Conservation (phyloP, 148 eudicot species). For the Salicornia ramosissima region DNA sequence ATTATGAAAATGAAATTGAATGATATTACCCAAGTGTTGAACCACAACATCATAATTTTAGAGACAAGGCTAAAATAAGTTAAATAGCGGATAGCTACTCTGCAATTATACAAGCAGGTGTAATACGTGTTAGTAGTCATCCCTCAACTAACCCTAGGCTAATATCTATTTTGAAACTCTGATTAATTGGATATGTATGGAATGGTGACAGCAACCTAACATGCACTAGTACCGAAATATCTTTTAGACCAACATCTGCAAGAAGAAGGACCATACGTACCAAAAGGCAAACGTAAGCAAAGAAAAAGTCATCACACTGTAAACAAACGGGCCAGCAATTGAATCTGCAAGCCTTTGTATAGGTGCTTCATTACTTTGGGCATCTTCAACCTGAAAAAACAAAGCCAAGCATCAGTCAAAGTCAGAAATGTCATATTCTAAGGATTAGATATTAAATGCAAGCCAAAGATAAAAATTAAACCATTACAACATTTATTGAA, state of each 20-base stretch:
- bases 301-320: conserved; percentile 76
- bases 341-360: conserved; percentile 95
- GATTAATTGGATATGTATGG: neutral
- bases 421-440: neutral
- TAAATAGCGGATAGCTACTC: too few relatives aligned
- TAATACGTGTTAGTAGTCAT: too few relatives aligned
- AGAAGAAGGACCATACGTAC: conserved; percentile 36
- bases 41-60: too few relatives aligned
- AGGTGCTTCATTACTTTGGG: conserved; percentile 98
- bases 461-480: neutral
- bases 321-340: conserved; percentile 95
- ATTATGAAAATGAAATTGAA: too few relatives aligned
- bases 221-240: neutral
- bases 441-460: neutral
- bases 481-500: neutral
- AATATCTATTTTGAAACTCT: neutral
- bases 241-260: neutral
- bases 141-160: too few relatives aligned
- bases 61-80: too few relatives aligned
- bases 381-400: conserved; percentile 80
- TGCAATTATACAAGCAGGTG: too few relatives aligned
- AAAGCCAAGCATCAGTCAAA: conserved; percentile 1
- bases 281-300: conserved; percentile 88
- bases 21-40: too few relatives aligned
- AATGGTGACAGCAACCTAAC: neutral